Evolutionary conservation across 1,284 basidiomycete genomes (phyloP).

Genomic region (Puccinia triticina): DNA sequence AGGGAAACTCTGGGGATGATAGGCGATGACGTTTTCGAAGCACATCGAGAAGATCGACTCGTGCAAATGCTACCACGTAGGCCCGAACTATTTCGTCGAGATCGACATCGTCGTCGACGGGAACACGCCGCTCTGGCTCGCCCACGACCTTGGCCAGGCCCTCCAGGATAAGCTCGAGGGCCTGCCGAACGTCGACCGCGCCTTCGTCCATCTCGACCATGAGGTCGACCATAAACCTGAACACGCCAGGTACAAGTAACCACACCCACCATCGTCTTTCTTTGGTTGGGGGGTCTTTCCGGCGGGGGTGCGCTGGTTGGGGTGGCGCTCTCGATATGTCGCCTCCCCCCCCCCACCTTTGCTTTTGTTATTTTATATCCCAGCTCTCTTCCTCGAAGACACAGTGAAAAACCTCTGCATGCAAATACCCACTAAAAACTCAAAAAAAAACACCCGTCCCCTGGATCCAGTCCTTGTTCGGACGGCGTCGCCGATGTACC

Average conservation of each 20-base stretch:
- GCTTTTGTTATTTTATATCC: too few relatives aligned
- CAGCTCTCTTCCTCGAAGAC: too few relatives aligned
- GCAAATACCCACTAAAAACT: too few relatives aligned
- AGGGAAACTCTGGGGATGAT: too few relatives aligned
- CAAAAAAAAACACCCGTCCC: too few relatives aligned
- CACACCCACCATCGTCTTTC: neutral
- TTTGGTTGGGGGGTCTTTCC: neutral
- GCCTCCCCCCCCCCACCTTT: too few relatives aligned
- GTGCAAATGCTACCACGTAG: slow-evolving; percentile 59
- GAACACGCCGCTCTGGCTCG: slow-evolving; percentile 83
- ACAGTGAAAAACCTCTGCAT: too few relatives aligned
- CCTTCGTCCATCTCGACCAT: slow-evolving; percentile 82
- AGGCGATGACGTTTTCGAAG: slow-evolving; percentile 71
- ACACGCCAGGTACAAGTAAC: slow-evolving; percentile 22
- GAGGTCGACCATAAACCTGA: slow-evolving; percentile 64
- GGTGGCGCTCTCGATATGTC: too few relatives aligned
- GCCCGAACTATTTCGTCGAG: slow-evolving; percentile 85
- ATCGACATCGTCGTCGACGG: slow-evolving; percentile 91
- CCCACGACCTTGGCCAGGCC: slow-evolving; percentile 78
- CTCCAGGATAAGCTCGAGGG: slow-evolving; percentile 92
- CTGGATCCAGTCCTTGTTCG: too few relatives aligned
- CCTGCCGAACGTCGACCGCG: slow-evolving; percentile 77
- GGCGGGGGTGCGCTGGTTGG: too few relatives aligned
- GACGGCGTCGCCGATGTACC: too few relatives aligned
- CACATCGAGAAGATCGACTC: slow-evolving; percentile 86